Evolutionary conservation across 2,329 filamentous ascomycete genomes (phyloP).

Genomic region (Lachnellula hyalina): DNA sequence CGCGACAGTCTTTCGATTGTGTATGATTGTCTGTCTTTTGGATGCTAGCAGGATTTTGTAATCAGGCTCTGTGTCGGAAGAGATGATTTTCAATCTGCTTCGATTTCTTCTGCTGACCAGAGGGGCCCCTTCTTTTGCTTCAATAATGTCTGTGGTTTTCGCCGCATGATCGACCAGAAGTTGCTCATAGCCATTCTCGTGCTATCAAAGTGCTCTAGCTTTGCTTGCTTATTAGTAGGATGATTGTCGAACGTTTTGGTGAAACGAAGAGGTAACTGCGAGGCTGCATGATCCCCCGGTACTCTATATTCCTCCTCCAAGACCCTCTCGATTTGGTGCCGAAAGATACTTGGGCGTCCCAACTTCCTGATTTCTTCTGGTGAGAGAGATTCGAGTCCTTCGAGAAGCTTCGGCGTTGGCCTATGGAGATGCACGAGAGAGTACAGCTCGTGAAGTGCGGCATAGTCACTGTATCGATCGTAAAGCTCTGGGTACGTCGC

Average conservation of each 20-base stretch:
- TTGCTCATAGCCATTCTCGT: background rate
- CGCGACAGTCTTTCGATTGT: background rate
- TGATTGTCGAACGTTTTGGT: slow-evolving; percentile 1
- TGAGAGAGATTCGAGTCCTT: background rate
- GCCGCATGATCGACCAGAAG: background rate
- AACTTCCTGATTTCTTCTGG: background rate
- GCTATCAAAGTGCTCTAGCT: background rate
- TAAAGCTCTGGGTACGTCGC: background rate
- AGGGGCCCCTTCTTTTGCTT: background rate
- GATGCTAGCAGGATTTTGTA: background rate
- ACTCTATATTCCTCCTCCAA: slow-evolving; percentile 1
- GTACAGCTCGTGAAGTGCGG: slow-evolving; percentile 3
- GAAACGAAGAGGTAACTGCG: slow-evolving; percentile 1
- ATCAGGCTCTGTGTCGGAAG: background rate
- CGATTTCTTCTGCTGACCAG: slow-evolving; percentile 3
- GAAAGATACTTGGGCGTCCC: slow-evolving; percentile 4
- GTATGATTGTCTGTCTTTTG: slow-evolving; percentile 1
- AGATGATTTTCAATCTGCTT: slow-evolving; percentile 2
- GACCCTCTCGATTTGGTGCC: slow-evolving; percentile 5
- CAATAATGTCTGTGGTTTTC: background rate
- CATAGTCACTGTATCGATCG: slow-evolving; percentile 2
- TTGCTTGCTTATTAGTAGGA: slow-evolving; percentile 2
- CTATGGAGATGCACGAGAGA: background rate
- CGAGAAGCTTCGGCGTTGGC: background rate
- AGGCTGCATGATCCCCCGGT: background rate